A percentile compares a stretch with the other conserved stretches of the same genome.
phyloP scores from a whole-genome alignment of 805 yeast genomes.

The Metschnikowia borealis region DNA sequence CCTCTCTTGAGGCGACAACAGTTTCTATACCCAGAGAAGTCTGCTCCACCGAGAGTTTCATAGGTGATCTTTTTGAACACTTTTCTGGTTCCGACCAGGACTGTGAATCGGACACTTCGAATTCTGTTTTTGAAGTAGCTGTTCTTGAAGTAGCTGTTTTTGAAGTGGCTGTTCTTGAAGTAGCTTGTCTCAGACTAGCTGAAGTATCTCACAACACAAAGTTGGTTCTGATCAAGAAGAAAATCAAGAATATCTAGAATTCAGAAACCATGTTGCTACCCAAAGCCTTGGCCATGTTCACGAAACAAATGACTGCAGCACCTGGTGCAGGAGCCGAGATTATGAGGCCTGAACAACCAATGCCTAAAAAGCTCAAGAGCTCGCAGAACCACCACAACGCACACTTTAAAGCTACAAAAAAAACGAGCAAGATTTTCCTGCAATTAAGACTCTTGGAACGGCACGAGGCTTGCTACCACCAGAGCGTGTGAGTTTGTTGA shows the following conservation, averaged over 20 bases:
- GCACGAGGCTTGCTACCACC: slow-evolving; percentile 1
- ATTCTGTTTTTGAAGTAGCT: no score
- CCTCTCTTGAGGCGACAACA: neutral
- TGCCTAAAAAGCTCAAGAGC: slow-evolving; percentile 1
- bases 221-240: neutral
- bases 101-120: neutral
- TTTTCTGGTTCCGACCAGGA: neutral
- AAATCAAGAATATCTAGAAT: neutral
- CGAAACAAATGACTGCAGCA: neutral
- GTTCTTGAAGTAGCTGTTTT: no score
- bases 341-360: neutral
- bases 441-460: neutral
- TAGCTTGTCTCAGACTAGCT: neutral
- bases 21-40: neutral
- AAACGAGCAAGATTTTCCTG: neutral
- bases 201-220: neutral
- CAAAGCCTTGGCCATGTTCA: neutral
- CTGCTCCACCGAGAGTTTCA: no score
- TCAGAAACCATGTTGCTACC: neutral
- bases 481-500: neutral
- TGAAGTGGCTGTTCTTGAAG: no score
- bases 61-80: no score
- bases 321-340: slow-evolving; percentile 1
- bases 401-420: neutral
- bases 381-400: neutral